Evolutionary conservation across 257 asterid species (phyloP).

Genomic region (Datura wrightii): DNA sequence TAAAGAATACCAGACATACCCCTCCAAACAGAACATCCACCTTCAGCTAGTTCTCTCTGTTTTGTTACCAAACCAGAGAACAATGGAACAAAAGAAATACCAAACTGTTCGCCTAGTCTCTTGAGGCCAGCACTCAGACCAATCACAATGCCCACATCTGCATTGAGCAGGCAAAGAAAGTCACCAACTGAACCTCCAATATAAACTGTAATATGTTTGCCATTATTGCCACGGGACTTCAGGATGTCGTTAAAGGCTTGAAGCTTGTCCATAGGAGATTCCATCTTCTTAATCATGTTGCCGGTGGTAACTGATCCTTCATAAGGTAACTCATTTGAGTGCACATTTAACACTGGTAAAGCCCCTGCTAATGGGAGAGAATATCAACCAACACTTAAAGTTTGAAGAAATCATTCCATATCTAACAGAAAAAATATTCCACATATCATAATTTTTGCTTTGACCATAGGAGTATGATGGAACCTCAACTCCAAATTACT

Average conservation of each 20-base stretch:
- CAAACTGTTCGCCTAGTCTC: constrained; percentile 55
- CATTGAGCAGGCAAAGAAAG: constrained; percentile 63
- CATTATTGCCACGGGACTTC: constrained; percentile 23
- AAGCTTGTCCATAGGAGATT: constrained; percentile 70
- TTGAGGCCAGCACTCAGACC: constrained; percentile 52
- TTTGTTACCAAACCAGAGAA: constrained; percentile 57
- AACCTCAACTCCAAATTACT: not conserved
- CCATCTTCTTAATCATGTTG: constrained; percentile 55
- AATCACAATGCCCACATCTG: constrained; percentile 68
- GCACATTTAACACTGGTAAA: constrained; percentile 41
- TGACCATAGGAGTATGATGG: not conserved
- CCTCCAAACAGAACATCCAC: constrained; percentile 35
- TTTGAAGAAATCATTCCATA: not conserved
- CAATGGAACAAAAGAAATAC: constrained; percentile 58
- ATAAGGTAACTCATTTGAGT: constrained; percentile 61
- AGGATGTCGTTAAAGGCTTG: constrained; percentile 49
- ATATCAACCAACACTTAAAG: not conserved
- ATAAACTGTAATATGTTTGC: constrained; percentile 54
- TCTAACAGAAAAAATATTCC: not conserved
- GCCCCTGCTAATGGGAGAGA: constrained; percentile 46
- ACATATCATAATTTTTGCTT: not conserved
- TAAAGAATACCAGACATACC: constrained; percentile 55
- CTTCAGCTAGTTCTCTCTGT: constrained; percentile 51
- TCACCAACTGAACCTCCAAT: constrained; percentile 75
- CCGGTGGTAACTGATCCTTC: constrained; percentile 64